A percentile compares a stretch with the other conserved stretches of the same genome.
Evolutionary conservation across 208 protist genomes (phyloP).

Genomic region (Leishmania amazonensis): DNA sequence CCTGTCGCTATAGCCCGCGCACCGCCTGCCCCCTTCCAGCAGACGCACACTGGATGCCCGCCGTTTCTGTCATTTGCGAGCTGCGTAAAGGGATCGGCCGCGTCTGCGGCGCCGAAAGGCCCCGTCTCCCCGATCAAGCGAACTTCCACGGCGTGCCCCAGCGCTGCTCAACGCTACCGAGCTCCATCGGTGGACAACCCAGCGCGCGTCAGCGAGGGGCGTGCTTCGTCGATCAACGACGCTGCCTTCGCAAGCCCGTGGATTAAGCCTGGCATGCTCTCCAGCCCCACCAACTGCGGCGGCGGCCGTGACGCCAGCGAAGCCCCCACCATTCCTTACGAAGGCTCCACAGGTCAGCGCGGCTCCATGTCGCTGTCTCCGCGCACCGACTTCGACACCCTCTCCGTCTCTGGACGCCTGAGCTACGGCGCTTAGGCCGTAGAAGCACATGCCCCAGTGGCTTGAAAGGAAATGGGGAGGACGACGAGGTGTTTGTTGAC

Average conservation of each 20-base stretch:
- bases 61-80: constrained; percentile 17
- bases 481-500: neutral
- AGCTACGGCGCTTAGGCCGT: constrained; percentile 21
- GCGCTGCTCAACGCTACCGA: constrained; percentile 23
- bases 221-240: constrained; percentile 3
- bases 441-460: neutral
- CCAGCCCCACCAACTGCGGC: constrained; percentile 32
- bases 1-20: neutral
- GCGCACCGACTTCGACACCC: constrained; percentile 27
- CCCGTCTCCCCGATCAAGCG: constrained; percentile 34
- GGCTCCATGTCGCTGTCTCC: constrained; percentile 28
- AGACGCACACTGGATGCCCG: constrained; percentile 27
- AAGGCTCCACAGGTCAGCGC: constrained; percentile 31
- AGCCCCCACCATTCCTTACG: constrained; percentile 35
- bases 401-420: constrained; percentile 24
- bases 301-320: constrained; percentile 32
- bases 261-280: constrained; percentile 22
- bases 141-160: constrained; percentile 30
- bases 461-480: neutral
- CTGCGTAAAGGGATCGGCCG: neutral
- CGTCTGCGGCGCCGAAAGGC: constrained; percentile 2
- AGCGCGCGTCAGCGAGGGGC: constrained; percentile 1
- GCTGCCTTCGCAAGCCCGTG: constrained; percentile 24
- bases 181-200: constrained; percentile 8
- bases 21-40: constrained; percentile 20